phyloP scores from a whole-genome alignment of 257 asterid species.

The Paulownia fortunei region DNA sequence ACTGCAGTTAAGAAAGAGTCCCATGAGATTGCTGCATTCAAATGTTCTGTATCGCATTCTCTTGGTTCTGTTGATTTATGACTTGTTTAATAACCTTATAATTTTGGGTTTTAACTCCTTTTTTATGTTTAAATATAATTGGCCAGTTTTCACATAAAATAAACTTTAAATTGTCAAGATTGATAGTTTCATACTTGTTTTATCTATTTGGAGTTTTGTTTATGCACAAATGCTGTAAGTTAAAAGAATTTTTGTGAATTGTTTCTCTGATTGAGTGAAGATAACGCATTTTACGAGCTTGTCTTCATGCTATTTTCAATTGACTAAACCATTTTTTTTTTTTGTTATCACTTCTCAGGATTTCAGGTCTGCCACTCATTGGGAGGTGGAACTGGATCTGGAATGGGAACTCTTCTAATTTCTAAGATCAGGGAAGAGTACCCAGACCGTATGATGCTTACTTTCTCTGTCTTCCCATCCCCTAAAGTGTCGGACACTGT shows the following conservation, averaged over 20 bases:
- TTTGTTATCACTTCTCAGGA: constrained; percentile 28
- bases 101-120: no score
- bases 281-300: not conserved
- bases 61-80: no score
- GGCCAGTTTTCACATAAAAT: not conserved
- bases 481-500: constrained; percentile 59
- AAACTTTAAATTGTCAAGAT: no score
- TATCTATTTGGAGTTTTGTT: not conserved
- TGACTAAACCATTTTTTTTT: not conserved
- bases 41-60: not conserved
- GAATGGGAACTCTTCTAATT: constrained; percentile 58
- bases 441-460: constrained; percentile 59
- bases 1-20: not conserved
- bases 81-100: not conserved
- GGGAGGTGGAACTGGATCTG: constrained; percentile 65
- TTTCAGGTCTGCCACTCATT: constrained; percentile 58
- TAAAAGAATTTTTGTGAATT: not conserved
- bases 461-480: constrained; percentile 56
- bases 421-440: constrained; percentile 59
- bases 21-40: not conserved
- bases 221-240: not conserved
- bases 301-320: not conserved
- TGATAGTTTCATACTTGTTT: not conserved
- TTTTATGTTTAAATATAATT: no score
- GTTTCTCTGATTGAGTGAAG: not conserved